Conservation (phyloP, 2,329 filamentous ascomycete species). For the Xylariaceae sp. region DNA sequence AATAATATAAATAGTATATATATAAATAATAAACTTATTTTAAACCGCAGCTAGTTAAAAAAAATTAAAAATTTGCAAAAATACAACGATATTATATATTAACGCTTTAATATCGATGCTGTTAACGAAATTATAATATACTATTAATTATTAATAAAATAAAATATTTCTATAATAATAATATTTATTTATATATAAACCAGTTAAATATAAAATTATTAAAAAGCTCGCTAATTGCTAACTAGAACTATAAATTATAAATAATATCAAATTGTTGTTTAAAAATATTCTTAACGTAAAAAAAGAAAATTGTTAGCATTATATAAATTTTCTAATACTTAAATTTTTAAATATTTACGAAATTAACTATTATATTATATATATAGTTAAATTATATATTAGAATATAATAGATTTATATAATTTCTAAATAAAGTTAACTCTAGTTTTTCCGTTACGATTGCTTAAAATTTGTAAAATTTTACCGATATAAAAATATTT, state of each 20-base stretch:
- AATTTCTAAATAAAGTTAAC: not conserved
- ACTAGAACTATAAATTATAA: not conserved
- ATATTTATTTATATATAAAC: slow-evolving; percentile 3
- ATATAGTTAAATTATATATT: slow-evolving; percentile 7
- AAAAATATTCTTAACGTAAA: slow-evolving; percentile 10
- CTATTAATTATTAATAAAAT: slow-evolving; percentile 8
- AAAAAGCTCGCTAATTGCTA: slow-evolving; percentile 1
- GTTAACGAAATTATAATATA: slow-evolving; percentile 10
- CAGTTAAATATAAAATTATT: slow-evolving; percentile 8
- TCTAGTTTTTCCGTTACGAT: not conserved
- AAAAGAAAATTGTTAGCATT: slow-evolving; percentile 9
- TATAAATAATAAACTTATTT: slow-evolving; percentile 10
- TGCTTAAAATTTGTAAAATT: slow-evolving; percentile 3
- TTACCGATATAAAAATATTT: slow-evolving; percentile 4
- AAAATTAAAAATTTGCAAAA: not conserved
- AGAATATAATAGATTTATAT: slow-evolving; percentile 5
- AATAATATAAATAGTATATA: slow-evolving; percentile 6
- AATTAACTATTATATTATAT: slow-evolving; percentile 6
- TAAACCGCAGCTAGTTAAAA: slow-evolving; percentile 10
- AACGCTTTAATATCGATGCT: slow-evolving; percentile 3
- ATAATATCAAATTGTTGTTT: slow-evolving; percentile 7
- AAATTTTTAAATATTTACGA: slow-evolving; percentile 4
- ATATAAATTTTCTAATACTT: slow-evolving; percentile 9
- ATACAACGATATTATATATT: not conserved
- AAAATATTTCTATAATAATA: slow-evolving; percentile 6